Conservation (phyloP, 1,139 yeast species). For the Williopsis jadinii region DNA sequence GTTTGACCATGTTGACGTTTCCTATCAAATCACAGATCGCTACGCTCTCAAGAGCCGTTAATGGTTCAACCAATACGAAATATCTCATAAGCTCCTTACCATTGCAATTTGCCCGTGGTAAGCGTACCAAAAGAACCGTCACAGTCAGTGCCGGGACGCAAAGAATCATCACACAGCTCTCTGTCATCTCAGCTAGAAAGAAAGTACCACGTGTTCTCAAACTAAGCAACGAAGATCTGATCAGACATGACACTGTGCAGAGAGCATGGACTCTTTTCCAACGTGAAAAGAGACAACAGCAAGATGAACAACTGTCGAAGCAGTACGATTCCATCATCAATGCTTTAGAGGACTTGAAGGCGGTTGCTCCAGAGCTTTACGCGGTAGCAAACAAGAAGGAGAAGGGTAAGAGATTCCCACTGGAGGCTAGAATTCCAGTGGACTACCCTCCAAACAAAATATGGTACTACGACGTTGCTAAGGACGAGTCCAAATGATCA, state of each 20-base stretch:
- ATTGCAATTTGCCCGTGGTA: constrained; percentile 32
- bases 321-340: constrained; percentile 63
- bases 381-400: constrained; percentile 27
- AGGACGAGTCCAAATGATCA: constrained; percentile 1
- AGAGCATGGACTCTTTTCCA: constrained; percentile 74
- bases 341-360: constrained; percentile 70
- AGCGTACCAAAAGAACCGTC: constrained; percentile 33
- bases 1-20: neutral
- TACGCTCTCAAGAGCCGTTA: neutral
- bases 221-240: constrained; percentile 70
- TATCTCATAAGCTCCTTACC: constrained; percentile 2
- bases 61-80: neutral
- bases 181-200: constrained; percentile 80
- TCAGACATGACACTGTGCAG: constrained; percentile 78
- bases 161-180: constrained; percentile 64
- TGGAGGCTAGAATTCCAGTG: constrained; percentile 82
- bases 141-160: constrained; percentile 54
- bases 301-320: constrained; percentile 40
- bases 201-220: constrained; percentile 81
- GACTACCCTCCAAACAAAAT: constrained; percentile 82
- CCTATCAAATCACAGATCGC: neutral
- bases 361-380: constrained; percentile 29
- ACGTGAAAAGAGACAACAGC: constrained; percentile 39
- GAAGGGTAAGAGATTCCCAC: constrained; percentile 46
- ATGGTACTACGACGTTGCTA: constrained; percentile 56